Conservation (phyloP, 176 grass and related monocot genomes). For the Otatea glauca region DNA sequence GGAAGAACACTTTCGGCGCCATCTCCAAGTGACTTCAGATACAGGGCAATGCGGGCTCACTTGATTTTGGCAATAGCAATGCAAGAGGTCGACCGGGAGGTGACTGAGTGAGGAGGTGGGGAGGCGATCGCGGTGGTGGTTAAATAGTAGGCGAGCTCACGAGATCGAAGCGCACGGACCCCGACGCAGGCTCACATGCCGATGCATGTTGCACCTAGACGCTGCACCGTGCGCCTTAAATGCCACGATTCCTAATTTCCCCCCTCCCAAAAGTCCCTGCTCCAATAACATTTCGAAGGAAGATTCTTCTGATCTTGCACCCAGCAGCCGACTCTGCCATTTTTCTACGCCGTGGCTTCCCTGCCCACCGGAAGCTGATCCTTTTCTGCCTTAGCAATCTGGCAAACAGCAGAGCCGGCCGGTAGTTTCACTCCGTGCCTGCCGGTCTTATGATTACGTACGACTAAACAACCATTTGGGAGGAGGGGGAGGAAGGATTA, state of each 20-base stretch:
- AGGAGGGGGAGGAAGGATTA: background rate
- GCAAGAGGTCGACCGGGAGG: background rate
- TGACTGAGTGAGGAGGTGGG: slow-evolving; percentile 35
- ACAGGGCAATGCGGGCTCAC: background rate
- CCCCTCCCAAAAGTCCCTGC: background rate
- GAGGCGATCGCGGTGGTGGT: slow-evolving; percentile 40
- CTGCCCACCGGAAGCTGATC: background rate
- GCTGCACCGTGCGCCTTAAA: slow-evolving; percentile 54
- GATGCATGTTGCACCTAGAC: slow-evolving; percentile 40
- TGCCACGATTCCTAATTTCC: slow-evolving; percentile 48
- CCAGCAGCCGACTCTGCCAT: slow-evolving; percentile 5
- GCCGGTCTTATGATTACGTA: slow-evolving; percentile 18
- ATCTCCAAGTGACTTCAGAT: slow-evolving; percentile 35
- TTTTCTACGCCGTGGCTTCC: background rate
- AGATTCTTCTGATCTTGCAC: slow-evolving; percentile 23
- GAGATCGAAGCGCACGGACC: slow-evolving; percentile 25
- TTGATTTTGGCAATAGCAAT: background rate
- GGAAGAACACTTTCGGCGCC: slow-evolving; percentile 5
- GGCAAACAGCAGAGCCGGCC: background rate
- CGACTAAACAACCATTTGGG: slow-evolving; percentile 37
- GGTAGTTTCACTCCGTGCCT: background rate
- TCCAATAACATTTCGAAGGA: slow-evolving; percentile 38
- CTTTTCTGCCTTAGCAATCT: slow-evolving; percentile 19
- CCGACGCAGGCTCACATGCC: slow-evolving; percentile 47
- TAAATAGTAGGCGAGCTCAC: slow-evolving; percentile 47